These are phyloP conservation scores for Bipolaris sorokiniana DNA, from an alignment of 2,329 filamentous ascomycete genomes.

Conservation along the genomic window DNA sequence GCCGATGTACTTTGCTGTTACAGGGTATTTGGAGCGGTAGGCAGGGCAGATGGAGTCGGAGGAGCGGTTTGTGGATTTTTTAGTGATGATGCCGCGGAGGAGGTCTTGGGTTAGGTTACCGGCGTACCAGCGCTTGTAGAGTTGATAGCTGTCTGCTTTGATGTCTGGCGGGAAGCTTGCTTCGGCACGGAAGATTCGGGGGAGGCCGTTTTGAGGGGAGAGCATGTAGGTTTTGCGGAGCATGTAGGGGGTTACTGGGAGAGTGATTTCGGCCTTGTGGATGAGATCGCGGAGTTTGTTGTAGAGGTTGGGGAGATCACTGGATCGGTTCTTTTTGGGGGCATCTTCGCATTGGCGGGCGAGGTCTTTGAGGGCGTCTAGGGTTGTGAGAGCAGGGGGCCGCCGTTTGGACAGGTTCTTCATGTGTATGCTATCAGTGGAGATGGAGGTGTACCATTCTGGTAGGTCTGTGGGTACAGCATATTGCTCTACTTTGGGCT, in stretches of 20 bases:
- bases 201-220: slow-evolving; percentile 45
- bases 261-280: slow-evolving; percentile 49
- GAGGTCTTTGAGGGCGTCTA: slow-evolving; percentile 35
- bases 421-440: background rate
- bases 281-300: slow-evolving; percentile 46
- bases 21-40: slow-evolving; percentile 25
- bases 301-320: slow-evolving; percentile 23
- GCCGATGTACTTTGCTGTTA: slow-evolving; percentile 46
- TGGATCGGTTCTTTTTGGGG: background rate
- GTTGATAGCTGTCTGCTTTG: slow-evolving; percentile 53
- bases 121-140: slow-evolving; percentile 55
- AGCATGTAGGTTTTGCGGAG: slow-evolving; percentile 48
- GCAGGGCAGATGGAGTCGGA: slow-evolving; percentile 33
- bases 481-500: slow-evolving; percentile 1
- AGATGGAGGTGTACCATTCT: slow-evolving; percentile 25
- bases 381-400: slow-evolving; percentile 18
- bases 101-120: slow-evolving; percentile 54
- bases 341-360: slow-evolving; percentile 27
- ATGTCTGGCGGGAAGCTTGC: slow-evolving; percentile 55
- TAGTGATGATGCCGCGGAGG: slow-evolving; percentile 52
- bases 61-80: slow-evolving; percentile 27
- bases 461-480: slow-evolving; percentile 1
- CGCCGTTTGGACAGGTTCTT: slow-evolving; percentile 20
- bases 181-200: slow-evolving; percentile 48
- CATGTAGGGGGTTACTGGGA: slow-evolving; percentile 39